phyloP scores from a whole-genome alignment of 495 filamentous ascomycete genomes.

The Neurospora discreta region DNA sequence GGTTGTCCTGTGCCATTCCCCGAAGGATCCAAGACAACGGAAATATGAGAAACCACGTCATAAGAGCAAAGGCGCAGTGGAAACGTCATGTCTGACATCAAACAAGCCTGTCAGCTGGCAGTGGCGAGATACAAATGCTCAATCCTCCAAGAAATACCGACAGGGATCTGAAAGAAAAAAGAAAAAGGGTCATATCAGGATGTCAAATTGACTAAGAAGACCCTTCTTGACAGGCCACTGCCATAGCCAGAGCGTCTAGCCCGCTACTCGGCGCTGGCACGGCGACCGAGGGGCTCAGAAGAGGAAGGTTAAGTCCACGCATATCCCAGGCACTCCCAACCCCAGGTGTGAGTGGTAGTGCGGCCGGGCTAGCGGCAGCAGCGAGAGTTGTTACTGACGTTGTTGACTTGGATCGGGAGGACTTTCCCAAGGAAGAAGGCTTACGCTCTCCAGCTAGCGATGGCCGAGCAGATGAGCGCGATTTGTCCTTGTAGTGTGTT shows the following conservation, averaged over 20 bases:
- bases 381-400: background rate
- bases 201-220: constrained; percentile 8
- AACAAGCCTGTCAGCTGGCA: background rate
- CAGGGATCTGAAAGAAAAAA: background rate
- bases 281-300: constrained; percentile 24
- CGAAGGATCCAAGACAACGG: background rate
- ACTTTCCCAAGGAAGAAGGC: constrained; percentile 23
- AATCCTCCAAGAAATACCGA: background rate
- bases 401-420: constrained; percentile 13
- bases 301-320: constrained; percentile 28
- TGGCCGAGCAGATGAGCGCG: constrained; percentile 22
- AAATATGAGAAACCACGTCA: background rate
- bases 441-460: constrained; percentile 17
- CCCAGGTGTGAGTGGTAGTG: constrained; percentile 1
- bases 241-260: constrained; percentile 31
- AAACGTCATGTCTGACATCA: background rate
- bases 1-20: background rate
- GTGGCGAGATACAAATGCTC: background rate
- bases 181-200: background rate
- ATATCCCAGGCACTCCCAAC: constrained; percentile 30
- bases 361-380: background rate
- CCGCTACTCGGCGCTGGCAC: constrained; percentile 24
- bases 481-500: constrained; percentile 60
- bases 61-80: background rate
- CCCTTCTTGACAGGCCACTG: constrained; percentile 28